These are phyloP conservation scores for Phaeosphaeria sp. DNA, from an alignment of 2,329 filamentous ascomycete genomes.

Conservation along the genomic window DNA sequence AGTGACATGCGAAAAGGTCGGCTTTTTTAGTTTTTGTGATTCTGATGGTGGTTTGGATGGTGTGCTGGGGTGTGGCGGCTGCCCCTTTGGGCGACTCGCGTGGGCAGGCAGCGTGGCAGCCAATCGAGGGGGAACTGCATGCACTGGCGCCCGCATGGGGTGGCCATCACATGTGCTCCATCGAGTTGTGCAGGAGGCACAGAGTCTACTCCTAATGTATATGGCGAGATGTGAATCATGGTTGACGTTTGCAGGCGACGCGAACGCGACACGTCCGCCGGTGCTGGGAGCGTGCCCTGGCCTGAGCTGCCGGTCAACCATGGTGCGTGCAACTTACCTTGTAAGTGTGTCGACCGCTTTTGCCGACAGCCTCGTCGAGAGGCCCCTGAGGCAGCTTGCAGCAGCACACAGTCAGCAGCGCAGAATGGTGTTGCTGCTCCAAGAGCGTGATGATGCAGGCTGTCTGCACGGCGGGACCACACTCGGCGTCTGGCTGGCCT, in stretches of 20 bases:
- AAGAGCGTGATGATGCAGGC: not conserved
- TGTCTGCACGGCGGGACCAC: no score
- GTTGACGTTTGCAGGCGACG: not conserved
- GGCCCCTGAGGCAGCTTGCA: no score
- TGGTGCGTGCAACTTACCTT: not conserved
- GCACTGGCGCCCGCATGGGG: constrained; percentile 13
- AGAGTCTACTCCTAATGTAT: not conserved
- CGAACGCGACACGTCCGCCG: constrained; percentile 1
- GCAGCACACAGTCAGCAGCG: no score
- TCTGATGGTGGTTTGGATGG: not conserved
- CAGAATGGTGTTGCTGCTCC: no score
- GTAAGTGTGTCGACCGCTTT: not conserved
- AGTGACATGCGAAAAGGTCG: not conserved
- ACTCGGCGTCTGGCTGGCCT: not conserved
- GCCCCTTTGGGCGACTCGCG: constrained; percentile 1
- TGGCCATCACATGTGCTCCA: constrained; percentile 14
- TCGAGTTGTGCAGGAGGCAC: not conserved
- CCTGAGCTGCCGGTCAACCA: not conserved
- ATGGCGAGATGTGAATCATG: not conserved
- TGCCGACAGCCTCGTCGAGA: not conserved
- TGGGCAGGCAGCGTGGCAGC: constrained; percentile 5
- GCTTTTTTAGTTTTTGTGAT: not conserved
- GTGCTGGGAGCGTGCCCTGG: no score
- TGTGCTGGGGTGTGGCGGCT: not conserved
- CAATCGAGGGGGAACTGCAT: not conserved